phyloP scores from a whole-genome alignment of 768 basidiomycete genomes.

The Fistulinella prunicolor region DNA sequence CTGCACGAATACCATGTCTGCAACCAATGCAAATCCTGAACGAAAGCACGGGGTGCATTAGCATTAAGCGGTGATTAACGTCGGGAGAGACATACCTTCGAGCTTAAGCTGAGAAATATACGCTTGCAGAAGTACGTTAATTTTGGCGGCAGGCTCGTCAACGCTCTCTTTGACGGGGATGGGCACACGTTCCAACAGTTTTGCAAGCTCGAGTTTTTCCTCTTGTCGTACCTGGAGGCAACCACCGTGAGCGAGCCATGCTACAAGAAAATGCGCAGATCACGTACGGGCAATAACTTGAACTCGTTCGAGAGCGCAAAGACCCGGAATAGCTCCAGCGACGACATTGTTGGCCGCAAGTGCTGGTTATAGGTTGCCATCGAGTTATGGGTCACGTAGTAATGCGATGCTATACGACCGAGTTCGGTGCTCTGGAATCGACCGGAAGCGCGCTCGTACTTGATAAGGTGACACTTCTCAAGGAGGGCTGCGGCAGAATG shows the following conservation, averaged over 20 bases:
- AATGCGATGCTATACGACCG: constrained; percentile 91
- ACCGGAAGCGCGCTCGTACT: constrained; percentile 87
- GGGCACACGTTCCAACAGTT: constrained; percentile 89
- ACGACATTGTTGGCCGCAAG: constrained; percentile 80
- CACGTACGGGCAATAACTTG: constrained; percentile 74
- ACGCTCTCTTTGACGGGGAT: constrained; percentile 97
- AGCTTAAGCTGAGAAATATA: constrained; percentile 94
- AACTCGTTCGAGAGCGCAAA: constrained; percentile 97
- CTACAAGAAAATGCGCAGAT: neutral
- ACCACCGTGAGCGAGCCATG: neutral
- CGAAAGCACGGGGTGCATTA: neutral
- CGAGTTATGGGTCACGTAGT: constrained; percentile 91
- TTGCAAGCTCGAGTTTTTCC: constrained; percentile 88
- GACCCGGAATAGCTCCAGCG: constrained; percentile 89
- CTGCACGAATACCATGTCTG: constrained; percentile 95
- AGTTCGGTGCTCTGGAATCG: constrained; percentile 92
- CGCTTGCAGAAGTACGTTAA: constrained; percentile 92
- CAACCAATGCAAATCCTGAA: constrained; percentile 76
- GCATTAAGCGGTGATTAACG: too few species aligned
- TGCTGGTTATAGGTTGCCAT: constrained; percentile 98
- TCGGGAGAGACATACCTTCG: constrained; percentile 54
- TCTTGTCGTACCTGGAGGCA: constrained; percentile 59
- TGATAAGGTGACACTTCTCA: constrained; percentile 92
- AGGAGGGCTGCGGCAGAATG: constrained; percentile 92
- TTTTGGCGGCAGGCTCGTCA: constrained; percentile 95